Base-by-base conservation (phyloP, 768 basidiomycete species). In the Mycena amicta region DNA sequence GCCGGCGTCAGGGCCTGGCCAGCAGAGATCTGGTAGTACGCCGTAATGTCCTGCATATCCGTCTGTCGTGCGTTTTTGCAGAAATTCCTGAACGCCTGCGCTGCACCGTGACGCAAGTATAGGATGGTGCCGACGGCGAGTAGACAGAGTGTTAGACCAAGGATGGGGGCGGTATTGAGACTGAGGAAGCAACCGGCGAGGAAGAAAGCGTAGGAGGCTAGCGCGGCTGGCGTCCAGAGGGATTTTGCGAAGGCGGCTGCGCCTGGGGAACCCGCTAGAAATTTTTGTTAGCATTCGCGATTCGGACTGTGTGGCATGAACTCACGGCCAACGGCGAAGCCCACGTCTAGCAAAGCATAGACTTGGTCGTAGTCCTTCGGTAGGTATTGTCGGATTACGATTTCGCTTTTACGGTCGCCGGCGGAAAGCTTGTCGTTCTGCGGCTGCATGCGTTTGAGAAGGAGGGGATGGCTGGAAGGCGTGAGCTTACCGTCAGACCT, bases 41-140 rank as follows among this genome's bases (percentile, higher is more conserved):
- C 53, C 47, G n/a, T 53, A 41, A 61, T 61, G 26, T 61, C 60
- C 3, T 18, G 41, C 60, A 61, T 53, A 31, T 61, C 60, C 15
- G 55, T 57, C 15, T 26, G 30, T 2, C 40, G 23, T 27, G 60
- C 60, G 1, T 5, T 41, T 0, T 28, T 37, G 22, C 60, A 61
- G 46, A 50, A 57, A 8, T 43, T 12, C n/a, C 50, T 4, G 31
- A 54, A 61, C 28, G 37, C 22, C 15, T 26, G 16, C 1, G 39
- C 31, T 22, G 53, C 55, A 12, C 31, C 6, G 11, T 20, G 30
- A 16, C 60, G 56, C 25, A 57, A 30, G 22, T 46, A 29, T 5
- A 49, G 15, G 13, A 49, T 8, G 6, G 27, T 29, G 2, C 22
- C 33, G 0, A 45, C 1, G 3, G 20, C 33, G 22, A 57, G 11